Evolutionary conservation across 2,329 filamentous ascomycete species (phyloP), one percentile per base, ranked within the genome.

Genomic region (Venturia asperata): DNA sequence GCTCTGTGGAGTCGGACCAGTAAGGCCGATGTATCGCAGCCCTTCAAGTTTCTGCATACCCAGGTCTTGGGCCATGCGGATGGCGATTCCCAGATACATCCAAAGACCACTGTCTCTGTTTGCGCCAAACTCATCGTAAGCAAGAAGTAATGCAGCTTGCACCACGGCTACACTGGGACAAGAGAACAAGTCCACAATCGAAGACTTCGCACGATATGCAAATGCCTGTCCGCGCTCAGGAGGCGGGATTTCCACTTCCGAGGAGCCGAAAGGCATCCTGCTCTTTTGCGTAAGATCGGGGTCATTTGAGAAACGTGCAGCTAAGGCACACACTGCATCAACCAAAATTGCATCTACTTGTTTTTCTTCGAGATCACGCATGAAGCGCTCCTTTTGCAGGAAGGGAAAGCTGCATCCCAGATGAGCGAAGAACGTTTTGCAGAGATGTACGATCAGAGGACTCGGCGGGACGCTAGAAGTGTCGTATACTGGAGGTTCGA

Each of bases 11-110:
- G 81, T 84, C 1, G 83, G 80, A 0, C 84, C 83, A 62, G 79
- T 77, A 21, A 77, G 78, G 17, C 83, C 84, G 67, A 80, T 81
- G 64, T 83, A 81, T 66, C 78, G 82, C 49, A 95, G 81, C 0
- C 91, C 91, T 68, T 92, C 87, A 19, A 89, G 81, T 68, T 92
- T 95, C 69, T 93, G 90, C 68, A 96, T 80, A 0, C 92, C 91
- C 11, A 96, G 76, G 71, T 92, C 88, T 67, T 90, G 84, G 0
- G 88, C 88, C 85, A 92, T 89, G 5, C 91, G 87, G 67, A 96
- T 96, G 0, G 91, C 88, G 63, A 93, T 87, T 0, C 91, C 92
- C 1, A 96, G 80, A 72, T 95, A 96, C 91, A 96, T 95, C 91
- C 92, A 96, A 7, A 96, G 76, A 0, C 91, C 90, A 73, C 91